Evolutionary conservation across 805 yeast genomes (phyloP), one percentile per base, ranked within the genome.

Genomic region (Blastobotrys robertii): DNA sequence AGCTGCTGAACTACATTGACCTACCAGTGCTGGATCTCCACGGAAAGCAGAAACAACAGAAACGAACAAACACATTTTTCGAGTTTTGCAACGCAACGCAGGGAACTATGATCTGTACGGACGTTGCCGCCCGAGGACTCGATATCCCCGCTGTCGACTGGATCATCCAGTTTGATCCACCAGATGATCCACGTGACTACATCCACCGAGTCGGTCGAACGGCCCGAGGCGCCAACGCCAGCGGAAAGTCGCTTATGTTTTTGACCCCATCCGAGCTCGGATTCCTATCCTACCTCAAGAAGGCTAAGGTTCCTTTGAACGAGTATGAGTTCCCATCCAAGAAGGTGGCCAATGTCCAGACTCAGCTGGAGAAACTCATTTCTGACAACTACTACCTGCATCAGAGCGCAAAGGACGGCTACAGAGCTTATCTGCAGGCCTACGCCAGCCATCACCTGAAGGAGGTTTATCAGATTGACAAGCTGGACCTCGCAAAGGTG

Each of bases 191-290:
- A 66, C 80, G 97, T 68, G 97, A 92, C 67, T 92, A 92, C 64
- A 92, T 92, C 54, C 99, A 92, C 69, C 79, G 99, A 66, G 98
- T 92, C 31, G 99, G 99, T 52, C 81, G 99, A 72, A 92, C 99
- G 22, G 99, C 98, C 31, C 81, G 98, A 71, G 76, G 82, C 9
- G 67, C 81, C 15, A 60, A 75, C 39, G 97, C 95, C 44, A 81
- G 80, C 60, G 99, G 99, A 56, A 84, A 81, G 65, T 85, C 95
- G 8, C 70, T 92, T 49, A 88, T 92, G 97, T 92, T 92, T 64
- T 72, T 92, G 62, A 81, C 90, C 7, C 98, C 98, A 36, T 78
- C 77, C 35, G 99, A 92, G 66, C 73, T 92, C 40, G 98, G 98
- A 2, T 92, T 92, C 69, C 67, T 92, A 60, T 76, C 97, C 57